These are phyloP conservation scores for Nyssa sinensis DNA, from an alignment of 148 eudicot species.

Conservation along the genomic window DNA sequence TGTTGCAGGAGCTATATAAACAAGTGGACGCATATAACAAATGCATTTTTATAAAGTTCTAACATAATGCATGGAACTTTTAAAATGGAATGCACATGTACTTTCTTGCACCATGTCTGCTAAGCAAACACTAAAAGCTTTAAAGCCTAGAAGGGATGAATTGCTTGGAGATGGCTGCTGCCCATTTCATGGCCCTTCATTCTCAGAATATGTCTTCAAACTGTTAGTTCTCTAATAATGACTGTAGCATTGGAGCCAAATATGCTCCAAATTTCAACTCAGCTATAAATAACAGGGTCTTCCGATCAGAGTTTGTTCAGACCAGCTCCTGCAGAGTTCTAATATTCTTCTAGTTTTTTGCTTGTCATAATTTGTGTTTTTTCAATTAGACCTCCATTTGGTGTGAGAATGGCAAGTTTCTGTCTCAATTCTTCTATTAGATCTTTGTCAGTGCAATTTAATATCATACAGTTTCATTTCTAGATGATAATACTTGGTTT, in stretches of 20 bases:
- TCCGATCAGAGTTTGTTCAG: not conserved
- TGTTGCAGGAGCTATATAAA: not conserved
- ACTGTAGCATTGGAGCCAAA: not conserved
- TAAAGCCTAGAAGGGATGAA: not conserved
- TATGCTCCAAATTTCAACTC: not conserved
- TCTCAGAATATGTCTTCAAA: too few relatives aligned
- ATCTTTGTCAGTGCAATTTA: not conserved
- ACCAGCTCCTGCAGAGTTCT: too few relatives aligned
- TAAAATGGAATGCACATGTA: not conserved
- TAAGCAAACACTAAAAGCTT: not conserved
- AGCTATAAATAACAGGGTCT: not conserved
- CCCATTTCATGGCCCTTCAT: too few relatives aligned
- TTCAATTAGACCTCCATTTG: slow-evolving; percentile 5
- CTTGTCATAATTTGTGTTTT: too few relatives aligned
- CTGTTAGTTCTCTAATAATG: not conserved
- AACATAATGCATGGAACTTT: not conserved
- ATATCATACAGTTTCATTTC: not conserved
- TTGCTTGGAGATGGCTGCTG: not conserved
- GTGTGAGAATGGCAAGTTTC: not conserved
- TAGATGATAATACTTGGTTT: not conserved
- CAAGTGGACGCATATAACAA: not conserved
- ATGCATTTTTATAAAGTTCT: not conserved
- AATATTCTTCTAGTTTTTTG: too few relatives aligned
- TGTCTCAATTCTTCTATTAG: not conserved
- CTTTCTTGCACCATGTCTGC: not conserved